Evolutionary conservation across 1,284 basidiomycete genomes (phyloP).

Genomic region (Leccinum variabile): DNA sequence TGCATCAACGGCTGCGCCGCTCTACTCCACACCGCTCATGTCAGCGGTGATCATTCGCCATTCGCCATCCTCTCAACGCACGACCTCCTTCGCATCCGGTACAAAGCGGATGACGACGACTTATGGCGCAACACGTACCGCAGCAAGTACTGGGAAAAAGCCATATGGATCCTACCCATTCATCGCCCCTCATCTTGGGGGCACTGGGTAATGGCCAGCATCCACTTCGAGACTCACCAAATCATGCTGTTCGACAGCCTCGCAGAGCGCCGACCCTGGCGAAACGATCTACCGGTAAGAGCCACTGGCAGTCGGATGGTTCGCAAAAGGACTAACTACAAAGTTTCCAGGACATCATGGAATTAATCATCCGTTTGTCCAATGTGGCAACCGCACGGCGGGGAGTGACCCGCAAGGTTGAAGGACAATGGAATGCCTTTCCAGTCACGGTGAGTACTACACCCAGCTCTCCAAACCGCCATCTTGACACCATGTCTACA

Average conservation of each 20-base stretch:
- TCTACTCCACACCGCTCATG: background rate
- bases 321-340: background rate
- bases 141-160: slow-evolving; percentile 15
- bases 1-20: slow-evolving; percentile 17
- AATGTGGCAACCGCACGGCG: background rate
- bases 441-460: background rate
- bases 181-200: slow-evolving; percentile 6
- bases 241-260: slow-evolving; percentile 18
- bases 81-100: slow-evolving; percentile 7
- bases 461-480: background rate
- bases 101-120: slow-evolving; percentile 6
- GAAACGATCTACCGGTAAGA: background rate
- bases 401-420: background rate
- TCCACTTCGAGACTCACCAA: background rate
- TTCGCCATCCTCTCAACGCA: slow-evolving; percentile 12
- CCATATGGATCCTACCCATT: slow-evolving; percentile 16
- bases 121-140: slow-evolving; percentile 8
- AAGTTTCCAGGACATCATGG: background rate
- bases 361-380: background rate
- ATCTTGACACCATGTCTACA: background rate
- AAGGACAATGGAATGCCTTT: background rate
- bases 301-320: background rate
- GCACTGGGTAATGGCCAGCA: slow-evolving; percentile 15
- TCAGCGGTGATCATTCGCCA: background rate
- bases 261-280: slow-evolving; percentile 9